Evolutionary conservation across 805 yeast genomes (phyloP), one percentile per base, ranked within the genome.

Genomic region (Metschnikowia amazonensis): DNA sequence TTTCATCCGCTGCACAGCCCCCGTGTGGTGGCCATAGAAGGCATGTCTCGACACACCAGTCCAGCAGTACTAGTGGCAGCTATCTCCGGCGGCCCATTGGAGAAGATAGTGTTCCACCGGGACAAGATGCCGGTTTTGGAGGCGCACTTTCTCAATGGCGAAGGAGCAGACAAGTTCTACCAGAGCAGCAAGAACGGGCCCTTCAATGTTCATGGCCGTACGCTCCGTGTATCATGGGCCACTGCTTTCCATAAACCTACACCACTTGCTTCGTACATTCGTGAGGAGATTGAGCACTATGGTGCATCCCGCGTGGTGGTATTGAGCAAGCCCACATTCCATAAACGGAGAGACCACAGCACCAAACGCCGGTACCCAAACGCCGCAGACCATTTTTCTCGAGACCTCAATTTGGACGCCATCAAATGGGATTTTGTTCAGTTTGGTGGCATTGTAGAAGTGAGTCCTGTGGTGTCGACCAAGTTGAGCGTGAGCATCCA

Each of bases 11-110:
- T 20, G 10, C 4, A 44, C 38, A 34, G 33, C 29, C 34, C 31
- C n/a, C 45, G 52, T 10, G 61, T 68, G 2, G 48, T 79, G 11
- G 59, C 67, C 14, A 46, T 77, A 3, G 58, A 56, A n/a, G 65
- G 70, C 16, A 59, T 79, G 21, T 75, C 79, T 0, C 44, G 55
- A 0, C 55, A 60, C 24, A 70, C 77, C 7, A 80, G 84, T 7
- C 51, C 81, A 7, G 68, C 68, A 18, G 67, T 79, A 31, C 63
- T 84, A 8, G 52, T 86, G 16, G 58, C 79, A 1, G 84, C 79
- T 43, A 66, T 84, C 0, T 67, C 72, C 52, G 90, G 94, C 1
- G 95, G 95, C 0, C 86, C 88, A 0, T 62, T 86, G 41, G 87
- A 83, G 50, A 73, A 70, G 42, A 54, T 82, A 4, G 65, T 61